Conservation (phyloP, 768 basidiomycete species). For the Suillus subluteus region DNA sequence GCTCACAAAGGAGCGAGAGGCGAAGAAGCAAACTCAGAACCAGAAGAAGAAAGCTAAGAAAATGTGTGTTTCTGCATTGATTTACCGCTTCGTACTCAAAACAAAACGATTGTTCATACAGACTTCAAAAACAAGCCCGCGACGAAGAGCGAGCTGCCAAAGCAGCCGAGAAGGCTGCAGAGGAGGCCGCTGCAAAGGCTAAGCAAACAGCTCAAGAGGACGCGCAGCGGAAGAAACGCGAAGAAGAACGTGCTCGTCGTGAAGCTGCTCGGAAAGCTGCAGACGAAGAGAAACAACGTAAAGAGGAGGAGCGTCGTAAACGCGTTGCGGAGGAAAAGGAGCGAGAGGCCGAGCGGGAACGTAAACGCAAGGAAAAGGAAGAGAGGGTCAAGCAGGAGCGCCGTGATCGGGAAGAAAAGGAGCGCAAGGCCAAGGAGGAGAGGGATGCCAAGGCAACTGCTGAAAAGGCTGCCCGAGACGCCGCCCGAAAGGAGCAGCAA, state of each 20-base stretch:
- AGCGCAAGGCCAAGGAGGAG: slow-evolving; percentile 68
- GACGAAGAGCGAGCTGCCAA: slow-evolving; percentile 87
- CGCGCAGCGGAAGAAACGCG: slow-evolving; percentile 77
- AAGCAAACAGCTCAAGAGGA: slow-evolving; percentile 80
- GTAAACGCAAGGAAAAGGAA: slow-evolving; percentile 75
- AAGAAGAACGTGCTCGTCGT: slow-evolving; percentile 83
- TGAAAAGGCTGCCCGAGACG: slow-evolving; percentile 50
- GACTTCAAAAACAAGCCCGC: slow-evolving; percentile 90
- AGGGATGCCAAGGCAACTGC: slow-evolving; percentile 57
- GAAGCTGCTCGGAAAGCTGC: slow-evolving; percentile 76
- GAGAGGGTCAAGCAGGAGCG: slow-evolving; percentile 57
- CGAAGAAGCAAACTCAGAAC: slow-evolving; percentile 89
- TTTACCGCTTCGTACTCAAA: slow-evolving; percentile 3
- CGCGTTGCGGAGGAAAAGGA: slow-evolving; percentile 81
- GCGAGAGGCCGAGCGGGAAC: slow-evolving; percentile 74
- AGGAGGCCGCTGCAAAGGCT: slow-evolving; percentile 78
- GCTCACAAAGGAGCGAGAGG: slow-evolving; percentile 81
- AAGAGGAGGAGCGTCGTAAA: slow-evolving; percentile 83
- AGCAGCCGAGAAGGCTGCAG: slow-evolving; percentile 85
- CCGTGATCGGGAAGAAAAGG: slow-evolving; percentile 60
- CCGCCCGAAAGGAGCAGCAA: slow-evolving; percentile 46
- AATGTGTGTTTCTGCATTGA: slow-evolving; percentile 56
- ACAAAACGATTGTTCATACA: slow-evolving; percentile 33
- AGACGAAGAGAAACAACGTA: slow-evolving; percentile 82
- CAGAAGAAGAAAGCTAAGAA: slow-evolving; percentile 99